Base-by-base conservation (phyloP, 1,139 yeast species). In the Saccharomyces uvarum region DNA sequence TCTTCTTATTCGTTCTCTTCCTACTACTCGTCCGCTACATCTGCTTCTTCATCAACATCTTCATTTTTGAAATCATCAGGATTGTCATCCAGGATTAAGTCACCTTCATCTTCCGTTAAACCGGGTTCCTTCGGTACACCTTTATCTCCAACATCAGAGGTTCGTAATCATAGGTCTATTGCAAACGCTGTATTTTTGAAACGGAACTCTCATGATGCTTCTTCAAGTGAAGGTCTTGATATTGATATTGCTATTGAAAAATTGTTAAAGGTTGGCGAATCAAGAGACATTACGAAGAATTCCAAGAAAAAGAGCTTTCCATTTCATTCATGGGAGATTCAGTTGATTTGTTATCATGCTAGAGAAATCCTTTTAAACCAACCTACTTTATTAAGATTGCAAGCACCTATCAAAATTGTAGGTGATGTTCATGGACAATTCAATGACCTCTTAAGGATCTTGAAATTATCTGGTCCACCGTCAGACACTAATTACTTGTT, bases 351-450 rank as follows among this genome's bases (percentile, higher is more conserved):
- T 67, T 76, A 81, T 31, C 82, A 80, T 59, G 83, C 89, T 1
- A 74, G 95, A 54, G 82, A 83, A 56, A 77, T 87, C 21, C 86
- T 89, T 59, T 69, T 88, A 70, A 78, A 77, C 29, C 96, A 89
- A 68, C 96, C 97, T 13, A 80, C 87, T 46, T 73, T 89, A 54
- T 74, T 89, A 60, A 84, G 84, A 66, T 73, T 88, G 57, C 84
- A 89, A 32, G 89, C 95, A 0, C 95, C 96, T 0, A 93, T 88
- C 31, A 88, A 88, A 70, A 82, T 88, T 53, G 95, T 88, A 31
- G 96, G 95, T 53, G 96, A 88, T 70, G 82, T 88, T 53, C 96
- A 88, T 70, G 96, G 96, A 11, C 96, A 88, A 70, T 88, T 82
- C 66, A 78, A 79, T 59, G 96, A 88, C 71, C 76, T 88, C 60